phyloP scores from a whole-genome alignment of 2,329 filamentous ascomycete species.

The Aspergillus unguis region DNA sequence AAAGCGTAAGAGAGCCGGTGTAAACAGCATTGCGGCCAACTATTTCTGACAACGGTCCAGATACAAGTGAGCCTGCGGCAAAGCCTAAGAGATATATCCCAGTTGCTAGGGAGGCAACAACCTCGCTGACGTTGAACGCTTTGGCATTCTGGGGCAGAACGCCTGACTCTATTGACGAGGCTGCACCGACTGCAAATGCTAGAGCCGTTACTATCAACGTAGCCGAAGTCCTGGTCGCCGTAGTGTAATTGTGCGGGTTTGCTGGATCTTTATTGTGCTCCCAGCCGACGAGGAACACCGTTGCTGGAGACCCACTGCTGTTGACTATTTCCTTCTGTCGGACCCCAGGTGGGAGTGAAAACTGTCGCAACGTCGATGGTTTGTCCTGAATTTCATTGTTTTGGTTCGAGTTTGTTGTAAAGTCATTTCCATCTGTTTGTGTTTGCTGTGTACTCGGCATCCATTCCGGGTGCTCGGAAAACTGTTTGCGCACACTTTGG shows the following conservation, averaged over 20 bases:
- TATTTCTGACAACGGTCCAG: constrained; percentile 49
- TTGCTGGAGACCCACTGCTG: constrained; percentile 1
- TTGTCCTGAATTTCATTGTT: neutral
- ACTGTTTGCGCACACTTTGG: constrained; percentile 11
- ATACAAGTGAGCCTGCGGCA: constrained; percentile 47
- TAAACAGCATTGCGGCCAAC: constrained; percentile 51
- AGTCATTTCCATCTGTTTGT: constrained; percentile 3
- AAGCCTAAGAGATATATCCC: constrained; percentile 42
- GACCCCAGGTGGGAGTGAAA: constrained; percentile 1
- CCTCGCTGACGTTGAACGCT: constrained; percentile 49
- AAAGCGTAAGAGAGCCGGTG: constrained; percentile 44
- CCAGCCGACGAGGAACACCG: constrained; percentile 37
- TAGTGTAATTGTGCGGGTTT: constrained; percentile 38
- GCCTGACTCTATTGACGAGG: constrained; percentile 53
- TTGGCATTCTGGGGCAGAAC: constrained; percentile 45
- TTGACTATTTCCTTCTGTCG: neutral
- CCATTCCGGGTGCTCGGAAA: constrained; percentile 5
- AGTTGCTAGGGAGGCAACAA: constrained; percentile 51
- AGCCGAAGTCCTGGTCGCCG: constrained; percentile 31
- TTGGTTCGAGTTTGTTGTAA: neutral
- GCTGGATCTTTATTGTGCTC: constrained; percentile 35
- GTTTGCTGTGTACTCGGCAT: neutral
- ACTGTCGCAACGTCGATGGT: neutral
- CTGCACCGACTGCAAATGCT: constrained; percentile 49
- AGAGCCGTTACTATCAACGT: constrained; percentile 49